Percentiles rank a stretch among this genome's conserved stretches.
These are phyloP conservation scores for Xanthoconium stramineum DNA, from an alignment of 768 basidiomycete species.

Conservation along the genomic window DNA sequence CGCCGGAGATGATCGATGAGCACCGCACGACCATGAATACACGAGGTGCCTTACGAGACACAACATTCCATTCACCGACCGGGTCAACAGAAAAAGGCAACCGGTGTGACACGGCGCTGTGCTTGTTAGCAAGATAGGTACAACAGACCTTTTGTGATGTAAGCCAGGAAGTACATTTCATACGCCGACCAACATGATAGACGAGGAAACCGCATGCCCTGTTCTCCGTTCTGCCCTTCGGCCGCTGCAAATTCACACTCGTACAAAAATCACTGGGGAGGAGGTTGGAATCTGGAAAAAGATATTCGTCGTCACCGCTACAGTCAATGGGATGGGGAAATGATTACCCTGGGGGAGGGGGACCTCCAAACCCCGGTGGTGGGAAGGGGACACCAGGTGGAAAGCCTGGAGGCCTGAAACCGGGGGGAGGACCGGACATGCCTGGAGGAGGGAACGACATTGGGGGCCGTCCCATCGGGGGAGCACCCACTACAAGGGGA, in stretches of 20 bases:
- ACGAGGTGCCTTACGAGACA: conserved; percentile 18
- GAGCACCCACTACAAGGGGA: conserved; percentile 49
- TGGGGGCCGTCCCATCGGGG: conserved; percentile 63
- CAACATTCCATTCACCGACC: conserved; percentile 22
- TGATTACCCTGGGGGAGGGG: conserved; percentile 82
- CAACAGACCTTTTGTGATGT: conserved; percentile 28
- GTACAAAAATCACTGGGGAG: conserved; percentile 36
- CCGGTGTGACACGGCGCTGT: conserved; percentile 21
- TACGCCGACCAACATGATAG: conserved; percentile 20
- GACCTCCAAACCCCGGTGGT: conserved; percentile 76
- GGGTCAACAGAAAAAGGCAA: conserved; percentile 19
- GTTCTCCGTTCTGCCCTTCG: conserved; percentile 22
- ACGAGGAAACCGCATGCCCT: conserved; percentile 25
- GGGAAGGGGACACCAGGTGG: conserved; percentile 78
- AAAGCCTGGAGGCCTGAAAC: conserved; percentile 82
- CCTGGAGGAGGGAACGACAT: conserved; percentile 64
- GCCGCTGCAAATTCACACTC: conserved; percentile 10
- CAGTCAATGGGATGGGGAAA: background rate
- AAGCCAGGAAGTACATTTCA: conserved; percentile 24
- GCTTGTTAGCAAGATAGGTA: conserved; percentile 25
- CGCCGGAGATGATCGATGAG: conserved; percentile 31
- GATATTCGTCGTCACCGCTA: conserved; percentile 4
- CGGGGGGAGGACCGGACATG: conserved; percentile 84
- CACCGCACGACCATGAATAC: conserved; percentile 13
- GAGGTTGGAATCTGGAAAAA: conserved; percentile 44